phyloP scores from a whole-genome alignment of 257 asterid species.

The Salvia hispanica region DNA sequence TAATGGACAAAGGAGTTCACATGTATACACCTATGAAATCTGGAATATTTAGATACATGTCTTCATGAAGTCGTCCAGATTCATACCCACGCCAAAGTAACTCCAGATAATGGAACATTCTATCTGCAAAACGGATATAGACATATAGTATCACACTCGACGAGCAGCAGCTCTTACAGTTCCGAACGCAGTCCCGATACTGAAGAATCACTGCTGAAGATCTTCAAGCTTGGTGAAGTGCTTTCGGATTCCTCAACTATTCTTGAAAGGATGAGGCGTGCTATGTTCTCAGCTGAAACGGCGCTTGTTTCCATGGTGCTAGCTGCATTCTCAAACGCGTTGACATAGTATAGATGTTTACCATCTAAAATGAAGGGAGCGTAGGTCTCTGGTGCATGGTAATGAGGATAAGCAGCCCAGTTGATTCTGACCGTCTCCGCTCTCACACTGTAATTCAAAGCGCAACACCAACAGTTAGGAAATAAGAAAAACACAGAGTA shows the following conservation, averaged over 20 bases:
- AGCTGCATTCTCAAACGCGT: conserved; percentile 97
- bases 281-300: conserved; percentile 95
- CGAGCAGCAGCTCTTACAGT: conserved; percentile 41
- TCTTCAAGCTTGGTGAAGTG: conserved; percentile 49
- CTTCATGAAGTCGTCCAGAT: not conserved
- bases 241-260: conserved; percentile 32
- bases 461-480: not conserved
- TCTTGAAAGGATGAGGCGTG: conserved; percentile 84
- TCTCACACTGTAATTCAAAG: conserved; percentile 56
- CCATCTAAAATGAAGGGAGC: conserved; percentile 78
- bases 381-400: conserved; percentile 78
- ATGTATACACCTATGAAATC: not conserved
- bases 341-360: conserved; percentile 79
- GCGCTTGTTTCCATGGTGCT: conserved; percentile 97
- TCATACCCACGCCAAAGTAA: not conserved
- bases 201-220: conserved; percentile 35
- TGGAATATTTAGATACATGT: not conserved
- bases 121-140: not conserved
- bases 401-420: conserved; percentile 97
- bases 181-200: conserved; percentile 47
- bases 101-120: conserved; percentile 18
- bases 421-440: conserved; percentile 66
- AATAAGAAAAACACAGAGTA: not conserved
- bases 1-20: too few species aligned
- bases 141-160: conserved; percentile 10